These are phyloP conservation scores for Ambrosia hybrid DNA, from an alignment of 140 eudicot genomes.

Conservation along the genomic window DNA sequence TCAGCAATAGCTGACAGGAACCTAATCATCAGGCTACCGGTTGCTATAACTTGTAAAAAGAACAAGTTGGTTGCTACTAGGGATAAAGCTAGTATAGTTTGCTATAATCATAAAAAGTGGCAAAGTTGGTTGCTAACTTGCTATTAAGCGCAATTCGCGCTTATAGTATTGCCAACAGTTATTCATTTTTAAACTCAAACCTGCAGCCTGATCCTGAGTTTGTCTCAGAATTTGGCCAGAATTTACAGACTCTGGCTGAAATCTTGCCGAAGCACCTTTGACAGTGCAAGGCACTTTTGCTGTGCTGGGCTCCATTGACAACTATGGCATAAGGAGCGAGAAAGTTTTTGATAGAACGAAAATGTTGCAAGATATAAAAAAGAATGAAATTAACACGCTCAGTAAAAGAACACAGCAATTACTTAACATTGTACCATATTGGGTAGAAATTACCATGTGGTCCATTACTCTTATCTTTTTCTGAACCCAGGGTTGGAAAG, in stretches of 20 bases:
- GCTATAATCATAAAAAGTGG: too few species aligned
- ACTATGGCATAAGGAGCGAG: background rate
- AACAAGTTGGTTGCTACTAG: background rate
- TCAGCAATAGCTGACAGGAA: slow-evolving; percentile 3
- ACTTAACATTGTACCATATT: slow-evolving; percentile 10
- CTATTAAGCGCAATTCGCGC: too few species aligned
- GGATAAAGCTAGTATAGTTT: background rate
- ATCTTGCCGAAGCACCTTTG: too few species aligned
- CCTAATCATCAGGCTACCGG: background rate
- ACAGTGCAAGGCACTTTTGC: too few species aligned
- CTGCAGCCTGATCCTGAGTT: background rate
- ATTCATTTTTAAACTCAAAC: background rate
- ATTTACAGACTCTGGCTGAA: too few species aligned
- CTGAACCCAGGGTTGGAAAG: slow-evolving; percentile 88
- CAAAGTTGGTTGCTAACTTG: background rate
- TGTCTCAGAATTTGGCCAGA: too few species aligned
- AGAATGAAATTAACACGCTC: background rate
- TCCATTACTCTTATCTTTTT: slow-evolving; percentile 61
- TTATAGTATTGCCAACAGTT: too few species aligned
- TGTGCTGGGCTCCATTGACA: too few species aligned
- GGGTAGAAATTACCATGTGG: slow-evolving; percentile 51
- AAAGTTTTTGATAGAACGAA: slow-evolving; percentile 5
- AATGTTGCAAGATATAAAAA: slow-evolving; percentile 5
- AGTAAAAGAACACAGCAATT: background rate
- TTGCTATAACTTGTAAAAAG: background rate